These are phyloP conservation scores for Pharnaceum exiguum DNA, from an alignment of 148 eudicot species.

Conservation along the genomic window DNA sequence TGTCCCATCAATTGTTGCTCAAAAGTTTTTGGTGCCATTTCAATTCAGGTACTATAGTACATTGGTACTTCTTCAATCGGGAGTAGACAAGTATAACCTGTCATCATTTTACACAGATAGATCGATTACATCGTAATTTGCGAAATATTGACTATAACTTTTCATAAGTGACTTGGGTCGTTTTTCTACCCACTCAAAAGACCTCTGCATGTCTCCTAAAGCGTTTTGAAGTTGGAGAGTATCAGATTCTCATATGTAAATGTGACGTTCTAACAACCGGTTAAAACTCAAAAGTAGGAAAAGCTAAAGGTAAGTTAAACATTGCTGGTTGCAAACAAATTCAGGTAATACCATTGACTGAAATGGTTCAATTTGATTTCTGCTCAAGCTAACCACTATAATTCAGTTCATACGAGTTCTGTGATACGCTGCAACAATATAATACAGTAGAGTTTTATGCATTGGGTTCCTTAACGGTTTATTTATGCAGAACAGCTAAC, in stretches of 20 bases:
- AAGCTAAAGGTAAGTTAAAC: too few relatives aligned
- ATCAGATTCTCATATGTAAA: conserved; percentile 23
- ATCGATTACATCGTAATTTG: neutral
- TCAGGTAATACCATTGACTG: too few relatives aligned
- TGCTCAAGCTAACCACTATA: too few relatives aligned
- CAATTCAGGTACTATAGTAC: too few relatives aligned
- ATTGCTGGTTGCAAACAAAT: too few relatives aligned
- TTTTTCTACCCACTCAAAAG: conserved; percentile 18
- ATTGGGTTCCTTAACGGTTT: conserved; percentile 17
- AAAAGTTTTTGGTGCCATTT: too few relatives aligned
- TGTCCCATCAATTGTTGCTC: neutral
- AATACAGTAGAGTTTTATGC: too few relatives aligned
- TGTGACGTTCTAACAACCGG: too few relatives aligned
- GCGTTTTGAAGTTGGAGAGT: conserved; percentile 21
- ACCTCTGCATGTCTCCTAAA: neutral
- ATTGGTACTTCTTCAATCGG: neutral
- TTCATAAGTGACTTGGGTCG: neutral
- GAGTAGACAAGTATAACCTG: conserved; percentile 4
- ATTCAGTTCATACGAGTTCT: too few relatives aligned
- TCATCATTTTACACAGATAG: neutral
- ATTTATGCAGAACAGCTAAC: conserved; percentile 22
- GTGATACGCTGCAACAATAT: too few relatives aligned
- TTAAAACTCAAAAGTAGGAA: too few relatives aligned
- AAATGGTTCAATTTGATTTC: too few relatives aligned
- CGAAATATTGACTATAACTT: conserved; percentile 15